Conservation (phyloP, 306 rosid genomes). For the Mimosa pudica region DNA sequence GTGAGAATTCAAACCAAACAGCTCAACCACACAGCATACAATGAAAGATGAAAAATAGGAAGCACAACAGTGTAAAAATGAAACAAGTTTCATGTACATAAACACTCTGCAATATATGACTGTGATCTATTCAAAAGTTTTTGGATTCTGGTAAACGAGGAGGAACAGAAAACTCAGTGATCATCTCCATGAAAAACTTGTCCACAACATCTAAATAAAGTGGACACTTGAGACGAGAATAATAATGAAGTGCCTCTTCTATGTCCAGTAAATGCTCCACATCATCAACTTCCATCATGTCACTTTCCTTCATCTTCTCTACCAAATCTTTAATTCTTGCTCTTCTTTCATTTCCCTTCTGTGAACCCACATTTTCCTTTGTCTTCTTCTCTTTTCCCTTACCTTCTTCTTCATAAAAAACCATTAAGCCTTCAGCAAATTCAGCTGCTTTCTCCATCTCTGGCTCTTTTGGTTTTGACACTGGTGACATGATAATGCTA, state of each 20-base stretch:
- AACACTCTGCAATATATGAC: slow-evolving; percentile 33
- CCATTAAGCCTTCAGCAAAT: slow-evolving; percentile 34
- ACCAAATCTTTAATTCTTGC: slow-evolving; percentile 45
- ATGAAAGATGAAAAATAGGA: slow-evolving; percentile 28
- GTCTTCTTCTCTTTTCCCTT: slow-evolving; percentile 46
- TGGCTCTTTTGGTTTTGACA: slow-evolving; percentile 35
- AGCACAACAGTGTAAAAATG: slow-evolving; percentile 27
- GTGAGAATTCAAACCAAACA: slow-evolving; percentile 35
- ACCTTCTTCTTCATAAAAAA: slow-evolving; percentile 31
- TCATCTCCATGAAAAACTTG: slow-evolving; percentile 76
- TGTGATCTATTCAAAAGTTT: slow-evolving; percentile 45
- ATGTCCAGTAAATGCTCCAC: slow-evolving; percentile 81
- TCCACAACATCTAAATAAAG: slow-evolving; percentile 82
- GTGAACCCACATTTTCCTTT: not conserved
- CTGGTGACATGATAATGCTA: not conserved
- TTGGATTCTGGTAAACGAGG: slow-evolving; percentile 37
- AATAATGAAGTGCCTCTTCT: slow-evolving; percentile 94
- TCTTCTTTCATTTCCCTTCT: not conserved
- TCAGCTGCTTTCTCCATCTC: slow-evolving; percentile 45
- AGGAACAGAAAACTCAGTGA: slow-evolving; percentile 61
- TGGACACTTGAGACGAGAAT: slow-evolving; percentile 83
- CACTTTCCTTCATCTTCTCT: slow-evolving; percentile 78
- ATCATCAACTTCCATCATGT: slow-evolving; percentile 72
- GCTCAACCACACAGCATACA: slow-evolving; percentile 35
- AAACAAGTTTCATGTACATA: slow-evolving; percentile 39